A percentile compares a stretch with the other conserved stretches of the same genome.
These are phyloP conservation scores for Aspergillus conjunctus DNA, from an alignment of 495 filamentous ascomycete genomes.

Conservation along the genomic window DNA sequence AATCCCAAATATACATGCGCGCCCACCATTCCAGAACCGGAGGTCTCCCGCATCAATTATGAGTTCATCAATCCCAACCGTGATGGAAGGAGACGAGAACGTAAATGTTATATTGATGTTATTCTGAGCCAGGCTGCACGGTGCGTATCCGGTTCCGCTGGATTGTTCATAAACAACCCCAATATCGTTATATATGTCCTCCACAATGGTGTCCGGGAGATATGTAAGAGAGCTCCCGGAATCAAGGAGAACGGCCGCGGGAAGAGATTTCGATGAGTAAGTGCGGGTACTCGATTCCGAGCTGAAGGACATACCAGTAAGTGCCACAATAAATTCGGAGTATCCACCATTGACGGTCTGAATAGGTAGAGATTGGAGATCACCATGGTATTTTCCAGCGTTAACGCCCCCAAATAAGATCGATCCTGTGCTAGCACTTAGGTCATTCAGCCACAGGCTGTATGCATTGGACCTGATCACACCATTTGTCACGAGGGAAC, in stretches of 20 bases:
- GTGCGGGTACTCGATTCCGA: slow-evolving; percentile 43
- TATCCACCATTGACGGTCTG: slow-evolving; percentile 59
- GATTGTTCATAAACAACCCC: slow-evolving; percentile 61
- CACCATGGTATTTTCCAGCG: slow-evolving; percentile 71
- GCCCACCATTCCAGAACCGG: slow-evolving; percentile 61
- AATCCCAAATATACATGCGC: slow-evolving; percentile 76
- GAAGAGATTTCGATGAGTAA: slow-evolving; percentile 56
- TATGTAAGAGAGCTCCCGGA: slow-evolving; percentile 91
- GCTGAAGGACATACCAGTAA: slow-evolving; percentile 64
- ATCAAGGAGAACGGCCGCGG: slow-evolving; percentile 74
- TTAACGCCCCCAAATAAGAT: slow-evolving; percentile 95
- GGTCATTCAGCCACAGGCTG: slow-evolving; percentile 60
- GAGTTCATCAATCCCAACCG: slow-evolving; percentile 74
- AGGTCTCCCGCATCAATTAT: slow-evolving; percentile 64
- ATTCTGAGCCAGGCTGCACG: slow-evolving; percentile 66
- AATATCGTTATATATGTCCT: slow-evolving; percentile 64
- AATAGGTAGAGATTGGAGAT: slow-evolving; percentile 76
- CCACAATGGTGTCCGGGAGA: slow-evolving; percentile 70
- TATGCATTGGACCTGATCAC: slow-evolving; percentile 81
- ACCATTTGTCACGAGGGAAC: slow-evolving; percentile 67
- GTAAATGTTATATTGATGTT: slow-evolving; percentile 66
- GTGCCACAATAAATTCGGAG: slow-evolving; percentile 78
- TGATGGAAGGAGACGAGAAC: slow-evolving; percentile 67
- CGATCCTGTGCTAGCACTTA: slow-evolving; percentile 69
- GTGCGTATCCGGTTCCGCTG: slow-evolving; percentile 61